Evolutionary conservation across 2,329 filamentous ascomycete genomes (phyloP).

Genomic region (Fusarium mundagurra): DNA sequence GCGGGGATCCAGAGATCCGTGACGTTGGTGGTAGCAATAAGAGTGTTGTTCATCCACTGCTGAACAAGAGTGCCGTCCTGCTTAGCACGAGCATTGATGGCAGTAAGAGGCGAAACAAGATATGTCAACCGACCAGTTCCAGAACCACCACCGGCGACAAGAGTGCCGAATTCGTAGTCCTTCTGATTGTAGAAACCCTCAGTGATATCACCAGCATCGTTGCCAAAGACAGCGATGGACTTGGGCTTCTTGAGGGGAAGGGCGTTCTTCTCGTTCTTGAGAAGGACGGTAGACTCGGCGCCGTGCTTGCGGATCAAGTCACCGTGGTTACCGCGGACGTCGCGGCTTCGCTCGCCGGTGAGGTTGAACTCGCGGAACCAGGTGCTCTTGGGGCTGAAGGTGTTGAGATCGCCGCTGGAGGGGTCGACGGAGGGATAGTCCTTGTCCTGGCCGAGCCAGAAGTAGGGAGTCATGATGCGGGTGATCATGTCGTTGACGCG

Average conservation of each 20-base stretch:
- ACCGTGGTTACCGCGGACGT: conserved; percentile 64
- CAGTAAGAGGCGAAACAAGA: conserved; percentile 50
- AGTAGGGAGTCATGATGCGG: conserved; percentile 66
- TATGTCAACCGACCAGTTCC: conserved; percentile 53
- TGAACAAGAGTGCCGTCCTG: conserved; percentile 57
- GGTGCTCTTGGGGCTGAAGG: conserved; percentile 58
- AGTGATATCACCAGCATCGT: conserved; percentile 62
- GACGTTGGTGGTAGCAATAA: conserved; percentile 49
- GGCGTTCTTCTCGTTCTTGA: conserved; percentile 74
- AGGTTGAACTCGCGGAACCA: conserved; percentile 54
- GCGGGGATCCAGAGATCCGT: conserved; percentile 58
- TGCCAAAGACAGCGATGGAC: conserved; percentile 65
- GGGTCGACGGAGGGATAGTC: conserved; percentile 55
- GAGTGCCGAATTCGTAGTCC: conserved; percentile 68
- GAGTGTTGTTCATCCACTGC: conserved; percentile 59
- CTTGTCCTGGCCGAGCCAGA: conserved; percentile 58
- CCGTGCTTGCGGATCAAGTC: conserved; percentile 65
- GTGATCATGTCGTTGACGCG: conserved; percentile 58
- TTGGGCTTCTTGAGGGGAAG: conserved; percentile 69
- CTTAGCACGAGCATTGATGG: conserved; percentile 58
- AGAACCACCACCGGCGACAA: conserved; percentile 67
- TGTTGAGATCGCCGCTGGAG: conserved; percentile 59
- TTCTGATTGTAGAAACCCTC: conserved; percentile 73
- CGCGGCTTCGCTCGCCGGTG: conserved; percentile 63
- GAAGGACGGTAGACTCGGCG: conserved; percentile 69